A percentile compares a stretch with the other conserved stretches of the same genome.
Conservation (phyloP, 2,329 filamentous ascomycete species). For the Fusarium domesticum region DNA sequence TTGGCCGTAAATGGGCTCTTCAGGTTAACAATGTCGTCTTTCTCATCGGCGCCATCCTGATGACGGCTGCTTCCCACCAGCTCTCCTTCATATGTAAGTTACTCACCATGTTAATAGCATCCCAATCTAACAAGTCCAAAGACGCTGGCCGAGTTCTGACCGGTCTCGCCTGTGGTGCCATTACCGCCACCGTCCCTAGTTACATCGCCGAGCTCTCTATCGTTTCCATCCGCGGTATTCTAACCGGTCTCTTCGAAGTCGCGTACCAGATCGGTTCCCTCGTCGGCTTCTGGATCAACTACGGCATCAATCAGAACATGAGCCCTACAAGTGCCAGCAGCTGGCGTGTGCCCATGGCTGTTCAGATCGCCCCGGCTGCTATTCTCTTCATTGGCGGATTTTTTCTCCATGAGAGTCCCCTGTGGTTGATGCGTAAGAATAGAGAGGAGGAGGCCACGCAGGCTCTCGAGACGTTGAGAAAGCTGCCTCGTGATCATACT, state of each 20-base stretch:
- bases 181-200: conserved; percentile 58
- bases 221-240: conserved; percentile 55
- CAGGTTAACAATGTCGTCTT: conserved; percentile 45
- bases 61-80: conserved; percentile 40
- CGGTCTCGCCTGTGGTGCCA: conserved; percentile 55
- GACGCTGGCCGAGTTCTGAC: conserved; percentile 57
- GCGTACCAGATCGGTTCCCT: conserved; percentile 52
- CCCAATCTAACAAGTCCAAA: conserved; percentile 24
- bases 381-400: conserved; percentile 44
- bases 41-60: conserved; percentile 43
- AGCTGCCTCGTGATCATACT: conserved; percentile 40
- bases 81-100: conserved; percentile 43
- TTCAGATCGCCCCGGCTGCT: conserved; percentile 45
- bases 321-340: conserved; percentile 31
- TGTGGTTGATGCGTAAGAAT: conserved; percentile 37
- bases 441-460: conserved; percentile 33
- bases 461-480: conserved; percentile 39
- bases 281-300: conserved; percentile 53
- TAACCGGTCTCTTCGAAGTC: conserved; percentile 52
- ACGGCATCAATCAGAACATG: conserved; percentile 42
- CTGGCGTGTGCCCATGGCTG: conserved; percentile 49
- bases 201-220: conserved; percentile 63
- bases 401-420: conserved; percentile 43
- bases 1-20: conserved; percentile 50
- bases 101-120: fast-evolving